Evolutionary conservation across 306 rosid genomes (phyloP), one percentile per base, ranked within the genome.

Genomic region (Lagenaria siceraria): DNA sequence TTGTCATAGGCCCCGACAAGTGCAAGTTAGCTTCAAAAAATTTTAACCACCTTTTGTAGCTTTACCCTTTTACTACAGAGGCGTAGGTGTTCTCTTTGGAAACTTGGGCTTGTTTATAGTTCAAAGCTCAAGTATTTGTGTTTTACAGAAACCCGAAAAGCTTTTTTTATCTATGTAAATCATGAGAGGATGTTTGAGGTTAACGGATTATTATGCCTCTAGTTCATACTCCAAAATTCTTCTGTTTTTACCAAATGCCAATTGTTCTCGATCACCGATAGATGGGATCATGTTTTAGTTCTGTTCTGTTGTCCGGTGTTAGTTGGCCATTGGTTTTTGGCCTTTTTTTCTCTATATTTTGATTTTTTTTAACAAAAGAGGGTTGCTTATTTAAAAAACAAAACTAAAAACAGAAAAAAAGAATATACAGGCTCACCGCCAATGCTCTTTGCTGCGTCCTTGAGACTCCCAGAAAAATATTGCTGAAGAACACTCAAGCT

Each of bases 401-500:
- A 56, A 1, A 51, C 9, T 8, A 25, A 22, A 22, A n/a, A 38
- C 9, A 5, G 6, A 11, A 10, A 40, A 22, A 55, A 12, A 71
- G 82, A 58, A 71, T 6, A 70, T 49, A 18, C 74, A 79, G 60
- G 65, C 92, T 84, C 83, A 92, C 98, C 98, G 42, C 96, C 98
- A 72, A 91, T 87, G 80, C 88, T 85, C 81, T 86, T 93, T 76
- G 98, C 97, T 38, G 98, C 98, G 79, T 93, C 96, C 96, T 89
- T 93, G 66, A 93, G 91, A 80, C 96, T 91, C 65, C 98, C 97
- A 78, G 97, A 91, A 81, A 93, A 93, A 83, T 93, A 84, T 75
- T 86, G 98, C 74, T 88, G 97, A 66, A 93, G 96, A 75, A 93
- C 93, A 65, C 85, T 85, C 85, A 91, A 87, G 87, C 97, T 91